A percentile compares a stretch with the other conserved stretches of the same genome.
Conservation (phyloP, 1,284 basidiomycete genomes). For the Trametes polyzona region DNA sequence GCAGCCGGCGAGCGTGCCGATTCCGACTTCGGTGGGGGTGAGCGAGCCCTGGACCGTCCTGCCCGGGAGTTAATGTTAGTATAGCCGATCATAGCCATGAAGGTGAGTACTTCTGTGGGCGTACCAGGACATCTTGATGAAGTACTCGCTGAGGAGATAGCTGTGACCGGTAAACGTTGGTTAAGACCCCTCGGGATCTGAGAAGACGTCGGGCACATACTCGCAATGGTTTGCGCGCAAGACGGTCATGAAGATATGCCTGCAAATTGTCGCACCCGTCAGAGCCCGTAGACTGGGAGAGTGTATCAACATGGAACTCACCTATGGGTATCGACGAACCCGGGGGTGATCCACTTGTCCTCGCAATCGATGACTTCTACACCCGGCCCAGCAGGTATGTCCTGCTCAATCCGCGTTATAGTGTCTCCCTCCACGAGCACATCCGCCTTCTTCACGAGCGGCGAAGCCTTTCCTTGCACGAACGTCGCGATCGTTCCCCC, state of each 20-base stretch:
- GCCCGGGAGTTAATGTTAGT: neutral
- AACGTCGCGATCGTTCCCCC: constrained; percentile 36
- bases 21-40: constrained; percentile 35
- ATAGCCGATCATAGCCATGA: neutral
- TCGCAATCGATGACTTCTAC: constrained; percentile 35
- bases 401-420: constrained; percentile 31
- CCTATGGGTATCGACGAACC: constrained; percentile 39
- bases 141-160: constrained; percentile 37
- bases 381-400: constrained; percentile 26
- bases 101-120: neutral
- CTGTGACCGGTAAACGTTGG: constrained; percentile 9
- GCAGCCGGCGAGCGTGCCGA: constrained; percentile 38
- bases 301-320: constrained; percentile 1
- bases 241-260: constrained; percentile 38
- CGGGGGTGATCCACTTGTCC: constrained; percentile 39
- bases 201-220: constrained; percentile 19
- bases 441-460: constrained; percentile 33
- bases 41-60: constrained; percentile 33
- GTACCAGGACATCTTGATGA: constrained; percentile 36
- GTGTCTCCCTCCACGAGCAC: constrained; percentile 34
- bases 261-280: constrained; percentile 3
- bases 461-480: constrained; percentile 24
- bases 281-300: too few relatives aligned
- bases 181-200: neutral
- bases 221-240: constrained; percentile 36